Percentiles rank a stretch among this genome's conserved stretches.
phyloP scores from a whole-genome alignment of 2,329 filamentous ascomycete species.

The Moelleriella libera region DNA sequence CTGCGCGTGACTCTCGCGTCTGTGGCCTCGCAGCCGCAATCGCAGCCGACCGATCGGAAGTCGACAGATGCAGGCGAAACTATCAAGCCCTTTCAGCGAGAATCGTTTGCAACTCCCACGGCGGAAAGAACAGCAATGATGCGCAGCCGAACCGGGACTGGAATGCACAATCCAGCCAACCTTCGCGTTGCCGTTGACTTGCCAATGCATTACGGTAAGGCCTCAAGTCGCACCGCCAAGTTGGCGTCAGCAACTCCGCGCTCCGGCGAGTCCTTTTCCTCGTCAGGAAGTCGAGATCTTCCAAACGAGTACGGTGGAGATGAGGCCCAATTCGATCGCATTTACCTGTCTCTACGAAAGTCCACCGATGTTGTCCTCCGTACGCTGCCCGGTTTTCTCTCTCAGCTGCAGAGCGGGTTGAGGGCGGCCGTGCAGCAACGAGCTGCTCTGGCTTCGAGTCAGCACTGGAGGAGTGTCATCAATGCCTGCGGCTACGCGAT shows the following conservation, averaged over 20 bases:
- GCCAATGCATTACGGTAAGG: conserved; percentile 30
- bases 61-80: conserved; percentile 26
- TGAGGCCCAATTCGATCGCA: conserved; percentile 67
- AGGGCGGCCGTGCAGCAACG: conserved; percentile 47
- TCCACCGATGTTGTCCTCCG: conserved; percentile 62
- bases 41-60: conserved; percentile 5
- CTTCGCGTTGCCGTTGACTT: conserved; percentile 43
- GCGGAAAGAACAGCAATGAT: conserved; percentile 27
- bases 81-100: conserved; percentile 33
- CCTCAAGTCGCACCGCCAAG: conserved; percentile 32
- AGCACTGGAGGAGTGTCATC: conserved; percentile 58
- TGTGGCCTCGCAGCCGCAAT: conserved; percentile 12
- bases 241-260: conserved; percentile 56
- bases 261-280: conserved; percentile 68
- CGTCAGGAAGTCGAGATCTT: conserved; percentile 29
- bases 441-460: conserved; percentile 42
- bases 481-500: conserved; percentile 57
- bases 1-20: conserved; percentile 39
- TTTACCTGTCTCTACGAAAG: conserved; percentile 62
- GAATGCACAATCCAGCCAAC: conserved; percentile 35
- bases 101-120: conserved; percentile 39
- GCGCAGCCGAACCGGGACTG: conserved; percentile 20
- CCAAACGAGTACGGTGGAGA: conserved; percentile 57
- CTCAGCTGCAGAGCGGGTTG: conserved; percentile 50
- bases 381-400: conserved; percentile 54